Conservation (phyloP, 495 filamentous ascomycete genomes). For the Rostrohypoxylon terebratum region DNA sequence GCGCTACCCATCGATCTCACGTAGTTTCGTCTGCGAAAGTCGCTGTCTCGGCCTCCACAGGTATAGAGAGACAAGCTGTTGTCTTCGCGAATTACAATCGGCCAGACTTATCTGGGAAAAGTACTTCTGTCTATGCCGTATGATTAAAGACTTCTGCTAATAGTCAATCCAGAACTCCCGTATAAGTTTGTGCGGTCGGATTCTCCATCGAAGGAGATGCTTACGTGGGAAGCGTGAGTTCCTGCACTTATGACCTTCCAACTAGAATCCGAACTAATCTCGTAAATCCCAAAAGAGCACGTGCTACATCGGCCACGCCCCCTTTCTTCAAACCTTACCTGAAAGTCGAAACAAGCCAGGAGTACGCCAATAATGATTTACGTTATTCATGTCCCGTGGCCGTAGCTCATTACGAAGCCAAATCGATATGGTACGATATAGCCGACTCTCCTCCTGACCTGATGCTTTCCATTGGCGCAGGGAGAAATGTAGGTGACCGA, state of each 20-base stretch:
- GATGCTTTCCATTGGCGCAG: conserved; percentile 62
- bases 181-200: conserved; percentile 62
- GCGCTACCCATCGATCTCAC: conserved; percentile 39
- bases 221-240: conserved; percentile 65
- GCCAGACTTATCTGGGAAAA: conserved; percentile 27
- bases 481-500: conserved; percentile 45
- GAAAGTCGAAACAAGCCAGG: conserved; percentile 51
- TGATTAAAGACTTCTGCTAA: not conserved
- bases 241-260: not conserved
- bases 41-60: conserved; percentile 60
- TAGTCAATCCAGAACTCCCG: conserved; percentile 24
- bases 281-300: conserved; percentile 45
- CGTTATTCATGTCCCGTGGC: conserved; percentile 62
- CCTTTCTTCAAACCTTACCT: conserved; percentile 61
- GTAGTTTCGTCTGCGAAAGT: conserved; percentile 55
- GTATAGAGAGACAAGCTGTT: conserved; percentile 52
- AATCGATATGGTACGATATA: conserved; percentile 61
- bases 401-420: conserved; percentile 60
- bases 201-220: conserved; percentile 55
- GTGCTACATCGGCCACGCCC: conserved; percentile 64
- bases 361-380: conserved; percentile 60
- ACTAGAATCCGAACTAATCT: conserved; percentile 27
- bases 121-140: conserved; percentile 8
- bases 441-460: conserved; percentile 56
- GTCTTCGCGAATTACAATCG: conserved; percentile 67